Conservation (phyloP, 2,329 filamentous ascomycete species). For the Aspergillus alliaceus region DNA sequence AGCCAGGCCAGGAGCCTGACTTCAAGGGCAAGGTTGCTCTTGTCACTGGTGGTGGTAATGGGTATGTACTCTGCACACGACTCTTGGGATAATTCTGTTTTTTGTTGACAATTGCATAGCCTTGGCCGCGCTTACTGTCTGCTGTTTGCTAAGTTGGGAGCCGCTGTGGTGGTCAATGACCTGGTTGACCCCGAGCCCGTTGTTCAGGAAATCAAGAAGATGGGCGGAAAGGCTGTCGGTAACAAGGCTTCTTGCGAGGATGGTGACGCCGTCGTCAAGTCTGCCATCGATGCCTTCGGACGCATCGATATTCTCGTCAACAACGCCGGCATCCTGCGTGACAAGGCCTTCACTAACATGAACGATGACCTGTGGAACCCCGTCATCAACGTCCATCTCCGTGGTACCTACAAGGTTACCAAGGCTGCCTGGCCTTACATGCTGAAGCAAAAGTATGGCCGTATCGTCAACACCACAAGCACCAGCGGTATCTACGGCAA, state of each 20-base stretch:
- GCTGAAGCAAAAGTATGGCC: conserved; percentile 97
- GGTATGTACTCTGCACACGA: conserved; percentile 46
- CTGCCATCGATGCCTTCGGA: conserved; percentile 88
- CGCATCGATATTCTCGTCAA: conserved; percentile 95
- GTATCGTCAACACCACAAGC: conserved; percentile 93
- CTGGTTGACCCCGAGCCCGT: conserved; percentile 88
- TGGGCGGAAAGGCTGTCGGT: conserved; percentile 85
- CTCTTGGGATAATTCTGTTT: background rate
- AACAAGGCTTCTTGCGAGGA: conserved; percentile 94
- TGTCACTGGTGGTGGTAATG: conserved; percentile 83
- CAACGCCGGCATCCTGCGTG: conserved; percentile 95
- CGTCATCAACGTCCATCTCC: conserved; percentile 87
- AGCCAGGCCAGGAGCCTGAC: conserved; percentile 70
- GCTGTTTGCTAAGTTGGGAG: conserved; percentile 80
- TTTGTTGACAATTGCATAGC: conserved; percentile 42
- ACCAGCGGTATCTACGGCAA: conserved; percentile 98
- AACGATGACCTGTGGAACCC: conserved; percentile 90
- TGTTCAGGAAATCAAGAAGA: conserved; percentile 86
- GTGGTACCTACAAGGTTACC: conserved; percentile 93
- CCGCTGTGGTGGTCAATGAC: conserved; percentile 91
- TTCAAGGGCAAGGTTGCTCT: conserved; percentile 84
- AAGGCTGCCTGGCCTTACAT: conserved; percentile 98
- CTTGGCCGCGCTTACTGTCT: conserved; percentile 90
- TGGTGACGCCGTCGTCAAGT: conserved; percentile 86
- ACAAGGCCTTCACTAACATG: conserved; percentile 99